Percentiles rank a stretch among this genome's conserved stretches.
These are phyloP conservation scores for Dendrobium nobile DNA, from an alignment of 106 monocot genomes.

Conservation along the genomic window DNA sequence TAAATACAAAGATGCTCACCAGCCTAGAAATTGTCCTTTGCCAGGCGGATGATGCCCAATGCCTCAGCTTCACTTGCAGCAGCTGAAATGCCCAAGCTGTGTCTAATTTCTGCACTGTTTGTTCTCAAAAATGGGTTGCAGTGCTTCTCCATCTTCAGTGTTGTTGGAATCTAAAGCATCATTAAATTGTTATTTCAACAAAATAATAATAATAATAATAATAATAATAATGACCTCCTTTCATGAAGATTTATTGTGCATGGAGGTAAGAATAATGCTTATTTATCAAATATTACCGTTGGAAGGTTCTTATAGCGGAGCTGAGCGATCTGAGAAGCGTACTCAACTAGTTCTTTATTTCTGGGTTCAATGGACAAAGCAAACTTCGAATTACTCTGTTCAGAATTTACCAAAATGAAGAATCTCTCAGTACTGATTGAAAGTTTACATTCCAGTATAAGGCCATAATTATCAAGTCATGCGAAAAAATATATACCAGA, in stretches of 20 bases:
- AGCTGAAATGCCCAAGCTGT: slow-evolving; percentile 50
- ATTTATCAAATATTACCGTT: slow-evolving; percentile 35
- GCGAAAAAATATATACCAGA: slow-evolving; percentile 31
- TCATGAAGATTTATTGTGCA: neutral
- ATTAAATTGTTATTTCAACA: neutral
- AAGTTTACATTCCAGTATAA: neutral
- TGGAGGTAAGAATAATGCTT: neutral
- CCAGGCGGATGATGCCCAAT: slow-evolving; percentile 57
- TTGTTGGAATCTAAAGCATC: slow-evolving; percentile 70
- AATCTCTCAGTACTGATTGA: neutral
- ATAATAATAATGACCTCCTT: neutral
- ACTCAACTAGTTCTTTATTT: slow-evolving; percentile 61
- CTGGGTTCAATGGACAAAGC: slow-evolving; percentile 83
- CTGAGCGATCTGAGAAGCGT: slow-evolving; percentile 51
- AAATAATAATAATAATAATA: neutral
- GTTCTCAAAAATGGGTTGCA: slow-evolving; percentile 92
- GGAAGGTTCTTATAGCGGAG: slow-evolving; percentile 75
- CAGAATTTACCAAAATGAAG: neutral
- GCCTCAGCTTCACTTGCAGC: slow-evolving; percentile 59
- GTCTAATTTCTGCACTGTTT: slow-evolving; percentile 62
- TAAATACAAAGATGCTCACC: neutral
- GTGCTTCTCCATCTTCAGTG: slow-evolving; percentile 66
- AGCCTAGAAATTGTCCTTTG: slow-evolving; percentile 71
- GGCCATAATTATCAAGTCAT: neutral
- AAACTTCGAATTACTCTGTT: slow-evolving; percentile 93